phyloP scores from a whole-genome alignment of 768 basidiomycete species.

The Leccinum sublutescens region DNA sequence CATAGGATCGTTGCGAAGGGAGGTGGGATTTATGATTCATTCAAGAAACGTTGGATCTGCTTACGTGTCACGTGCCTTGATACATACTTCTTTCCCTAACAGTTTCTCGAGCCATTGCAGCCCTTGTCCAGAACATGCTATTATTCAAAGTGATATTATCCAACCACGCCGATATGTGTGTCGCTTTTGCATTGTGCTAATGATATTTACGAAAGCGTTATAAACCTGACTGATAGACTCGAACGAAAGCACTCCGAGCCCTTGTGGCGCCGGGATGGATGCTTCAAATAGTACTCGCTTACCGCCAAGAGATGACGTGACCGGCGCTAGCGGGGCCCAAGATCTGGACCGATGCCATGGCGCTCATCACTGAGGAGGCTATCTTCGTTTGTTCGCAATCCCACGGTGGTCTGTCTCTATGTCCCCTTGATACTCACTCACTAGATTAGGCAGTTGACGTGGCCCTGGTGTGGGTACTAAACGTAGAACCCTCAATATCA shows the following conservation, averaged over 20 bases:
- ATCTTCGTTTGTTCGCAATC: too few species aligned
- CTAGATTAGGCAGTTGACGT: not conserved
- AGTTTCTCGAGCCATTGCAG: too few species aligned
- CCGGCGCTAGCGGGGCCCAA: not conserved
- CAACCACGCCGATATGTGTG: too few species aligned
- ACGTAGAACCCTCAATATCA: too few species aligned
- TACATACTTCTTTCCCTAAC: too few species aligned
- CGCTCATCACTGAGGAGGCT: not conserved
- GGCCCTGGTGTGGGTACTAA: too few species aligned
- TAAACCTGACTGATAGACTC: too few species aligned
- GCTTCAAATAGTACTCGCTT: not conserved
- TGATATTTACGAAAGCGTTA: not conserved
- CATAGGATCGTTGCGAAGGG: slow-evolving; percentile 27
- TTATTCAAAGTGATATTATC: too few species aligned
- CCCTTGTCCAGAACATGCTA: too few species aligned
- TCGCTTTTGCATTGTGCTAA: too few species aligned
- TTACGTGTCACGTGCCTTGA: not conserved
- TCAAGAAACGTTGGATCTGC: not conserved
- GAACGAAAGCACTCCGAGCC: too few species aligned
- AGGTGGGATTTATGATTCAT: slow-evolving; percentile 2
- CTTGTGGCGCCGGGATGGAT: not conserved
- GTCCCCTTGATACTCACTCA: too few species aligned
- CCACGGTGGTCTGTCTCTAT: not conserved
- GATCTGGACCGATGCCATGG: not conserved
- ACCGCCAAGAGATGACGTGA: not conserved